A percentile compares a stretch with the other conserved stretches of the same genome.
Conservation (phyloP, 768 basidiomycete genomes). For the Suillus tomentosus region DNA sequence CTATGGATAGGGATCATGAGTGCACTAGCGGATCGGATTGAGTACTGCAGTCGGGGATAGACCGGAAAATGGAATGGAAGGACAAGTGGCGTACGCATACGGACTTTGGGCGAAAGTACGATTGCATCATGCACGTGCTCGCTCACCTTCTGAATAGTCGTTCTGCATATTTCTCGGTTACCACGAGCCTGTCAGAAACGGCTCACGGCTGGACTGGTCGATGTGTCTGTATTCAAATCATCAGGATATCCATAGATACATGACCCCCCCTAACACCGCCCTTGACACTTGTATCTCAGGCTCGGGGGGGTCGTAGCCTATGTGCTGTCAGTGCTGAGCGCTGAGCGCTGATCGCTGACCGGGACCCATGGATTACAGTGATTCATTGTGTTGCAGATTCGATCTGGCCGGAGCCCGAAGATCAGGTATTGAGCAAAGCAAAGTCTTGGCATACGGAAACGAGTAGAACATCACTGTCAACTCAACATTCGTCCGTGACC, state of each 20-base stretch:
- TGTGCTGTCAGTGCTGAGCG: too few species aligned
- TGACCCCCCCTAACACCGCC: conserved; percentile 25
- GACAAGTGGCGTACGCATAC: not conserved
- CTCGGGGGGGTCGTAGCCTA: too few species aligned
- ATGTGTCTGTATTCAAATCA: not conserved
- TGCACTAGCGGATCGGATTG: not conserved
- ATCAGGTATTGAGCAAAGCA: not conserved
- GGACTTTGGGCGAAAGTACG: conserved; percentile 21
- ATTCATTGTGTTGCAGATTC: not conserved
- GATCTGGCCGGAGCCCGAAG: not conserved
- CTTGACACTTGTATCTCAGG: not conserved
- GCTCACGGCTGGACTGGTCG: not conserved
- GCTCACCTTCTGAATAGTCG: not conserved
- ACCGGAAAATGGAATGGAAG: conserved; percentile 14
- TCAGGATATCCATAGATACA: not conserved
- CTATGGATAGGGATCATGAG: conserved; percentile 4
- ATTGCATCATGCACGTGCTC: not conserved
- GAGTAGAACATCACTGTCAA: too few species aligned
- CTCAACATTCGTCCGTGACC: too few species aligned
- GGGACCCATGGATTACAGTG: not conserved
- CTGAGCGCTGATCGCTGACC: too few species aligned
- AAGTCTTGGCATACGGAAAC: too few species aligned
- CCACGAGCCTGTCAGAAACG: not conserved
- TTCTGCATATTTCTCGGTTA: not conserved
- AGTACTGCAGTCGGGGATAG: conserved; percentile 19